Conservation (phyloP, 768 basidiomycete genomes). For the Gloeophyllum trabeum region DNA sequence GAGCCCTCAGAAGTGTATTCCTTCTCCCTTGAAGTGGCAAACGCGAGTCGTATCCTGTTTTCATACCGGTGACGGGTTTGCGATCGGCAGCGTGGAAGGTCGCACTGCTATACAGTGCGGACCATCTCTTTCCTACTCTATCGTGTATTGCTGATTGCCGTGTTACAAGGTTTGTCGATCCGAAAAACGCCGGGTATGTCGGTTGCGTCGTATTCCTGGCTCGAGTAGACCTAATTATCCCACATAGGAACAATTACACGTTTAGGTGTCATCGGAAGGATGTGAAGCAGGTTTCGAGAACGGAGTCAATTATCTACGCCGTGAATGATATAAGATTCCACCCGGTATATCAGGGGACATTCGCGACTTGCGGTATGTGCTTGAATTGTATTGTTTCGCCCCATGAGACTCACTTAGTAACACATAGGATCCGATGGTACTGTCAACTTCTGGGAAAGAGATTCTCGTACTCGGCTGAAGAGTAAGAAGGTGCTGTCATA, state of each 20-base stretch:
- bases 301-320: conserved; percentile 36
- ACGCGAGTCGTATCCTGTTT: conserved; percentile 82
- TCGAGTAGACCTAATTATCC: background rate
- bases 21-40: conserved; percentile 90
- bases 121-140: no score
- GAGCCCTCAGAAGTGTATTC: conserved; percentile 48
- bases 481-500: conserved; percentile 40
- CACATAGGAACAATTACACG: conserved; percentile 36
- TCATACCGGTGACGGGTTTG: conserved; percentile 68
- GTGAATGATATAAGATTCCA: conserved; percentile 52
- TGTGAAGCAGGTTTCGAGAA: conserved; percentile 19
- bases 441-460: conserved; percentile 93
- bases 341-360: conserved; percentile 37
- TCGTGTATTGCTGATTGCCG: background rate
- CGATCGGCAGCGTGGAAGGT: conserved; percentile 81
- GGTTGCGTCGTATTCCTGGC: background rate
- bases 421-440: conserved; percentile 66
- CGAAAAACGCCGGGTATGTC: conserved; percentile 61
- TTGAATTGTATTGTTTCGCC: background rate
- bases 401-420: background rate
- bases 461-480: conserved; percentile 85
- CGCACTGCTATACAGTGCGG: conserved; percentile 93
- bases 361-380: conserved; percentile 26
- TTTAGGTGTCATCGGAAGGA: conserved; percentile 42
- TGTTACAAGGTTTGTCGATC: conserved; percentile 63